Conservation (phyloP, 2,329 filamentous ascomycete species). For the Dothistroma septosporum region DNA sequence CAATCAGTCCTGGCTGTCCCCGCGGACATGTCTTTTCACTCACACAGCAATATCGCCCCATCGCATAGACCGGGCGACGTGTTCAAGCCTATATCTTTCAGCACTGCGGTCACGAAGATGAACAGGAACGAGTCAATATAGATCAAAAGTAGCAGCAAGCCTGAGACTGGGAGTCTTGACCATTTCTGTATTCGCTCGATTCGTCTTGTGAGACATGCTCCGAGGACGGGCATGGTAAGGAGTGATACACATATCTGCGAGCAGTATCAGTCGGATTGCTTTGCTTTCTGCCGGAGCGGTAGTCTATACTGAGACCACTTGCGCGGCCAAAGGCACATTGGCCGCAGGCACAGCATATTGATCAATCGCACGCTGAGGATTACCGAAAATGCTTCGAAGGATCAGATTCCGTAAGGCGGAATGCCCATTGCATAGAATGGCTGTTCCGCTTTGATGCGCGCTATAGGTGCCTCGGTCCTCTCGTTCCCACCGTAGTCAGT, state of each 20-base stretch:
- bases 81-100: too few species aligned
- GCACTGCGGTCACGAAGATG: too few species aligned
- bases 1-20: not conserved
- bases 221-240: too few species aligned
- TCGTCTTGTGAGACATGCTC: too few species aligned
- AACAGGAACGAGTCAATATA: too few species aligned
- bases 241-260: too few species aligned
- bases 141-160: too few species aligned
- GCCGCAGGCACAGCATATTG: not conserved
- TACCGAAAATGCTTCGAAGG: not conserved
- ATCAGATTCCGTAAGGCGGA: not conserved
- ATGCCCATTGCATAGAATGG: not conserved
- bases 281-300: not conserved
- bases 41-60: too few species aligned
- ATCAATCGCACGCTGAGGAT: not conserved
- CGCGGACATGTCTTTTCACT: not conserved
- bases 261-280: not conserved
- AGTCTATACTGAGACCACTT: not conserved
- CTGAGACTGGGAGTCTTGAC: too few species aligned
- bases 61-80: too few species aligned
- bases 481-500: not conserved
- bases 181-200: too few species aligned
- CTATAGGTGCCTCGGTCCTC: not conserved
- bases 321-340: not conserved
- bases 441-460: not conserved